Evolutionary conservation across 768 basidiomycete genomes (phyloP).

Genomic region (Paxillus ammoniavirescens): DNA sequence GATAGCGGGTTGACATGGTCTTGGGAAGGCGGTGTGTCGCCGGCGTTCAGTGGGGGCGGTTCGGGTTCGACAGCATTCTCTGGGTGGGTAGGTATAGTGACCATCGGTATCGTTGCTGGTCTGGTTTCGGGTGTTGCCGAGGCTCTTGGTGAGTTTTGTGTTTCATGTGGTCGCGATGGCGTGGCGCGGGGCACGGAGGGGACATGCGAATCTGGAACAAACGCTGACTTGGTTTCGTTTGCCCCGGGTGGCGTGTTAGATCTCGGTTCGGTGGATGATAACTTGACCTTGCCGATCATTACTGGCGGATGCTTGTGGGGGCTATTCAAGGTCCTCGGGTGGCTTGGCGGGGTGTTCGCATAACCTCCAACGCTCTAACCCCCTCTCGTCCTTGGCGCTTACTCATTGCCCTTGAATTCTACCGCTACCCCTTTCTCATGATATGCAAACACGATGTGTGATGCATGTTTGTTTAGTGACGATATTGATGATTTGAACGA

Average conservation of each 20-base stretch:
- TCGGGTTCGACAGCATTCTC: conserved; percentile 11
- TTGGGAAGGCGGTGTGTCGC: conserved; percentile 50
- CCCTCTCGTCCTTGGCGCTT: not conserved
- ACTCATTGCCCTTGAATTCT: too few species aligned
- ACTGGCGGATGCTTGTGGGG: conserved; percentile 69
- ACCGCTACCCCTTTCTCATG: too few species aligned
- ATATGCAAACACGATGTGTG: too few species aligned
- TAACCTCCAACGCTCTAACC: not conserved
- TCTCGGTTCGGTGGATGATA: conserved; percentile 83
- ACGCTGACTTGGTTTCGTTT: not conserved
- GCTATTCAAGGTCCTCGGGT: conserved; percentile 43
- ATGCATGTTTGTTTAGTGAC: too few species aligned
- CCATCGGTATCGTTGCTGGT: conserved; percentile 64
- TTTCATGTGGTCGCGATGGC: not conserved
- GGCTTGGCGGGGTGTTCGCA: conserved; percentile 25
- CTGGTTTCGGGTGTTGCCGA: conserved; percentile 84
- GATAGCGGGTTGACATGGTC: conserved; percentile 49
- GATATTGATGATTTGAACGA: too few species aligned
- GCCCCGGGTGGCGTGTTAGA: conserved; percentile 43
- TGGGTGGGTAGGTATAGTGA: conserved; percentile 46
- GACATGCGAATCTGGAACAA: not conserved
- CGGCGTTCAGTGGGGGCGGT: conserved; percentile 20
- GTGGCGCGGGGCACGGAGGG: too few species aligned
- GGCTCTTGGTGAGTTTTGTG: conserved; percentile 67
- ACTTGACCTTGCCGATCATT: conserved; percentile 78